Percentiles rank a stretch among this genome's conserved stretches.
phyloP scores from a whole-genome alignment of 2,329 filamentous ascomycete genomes.

The Penicillium freii region DNA sequence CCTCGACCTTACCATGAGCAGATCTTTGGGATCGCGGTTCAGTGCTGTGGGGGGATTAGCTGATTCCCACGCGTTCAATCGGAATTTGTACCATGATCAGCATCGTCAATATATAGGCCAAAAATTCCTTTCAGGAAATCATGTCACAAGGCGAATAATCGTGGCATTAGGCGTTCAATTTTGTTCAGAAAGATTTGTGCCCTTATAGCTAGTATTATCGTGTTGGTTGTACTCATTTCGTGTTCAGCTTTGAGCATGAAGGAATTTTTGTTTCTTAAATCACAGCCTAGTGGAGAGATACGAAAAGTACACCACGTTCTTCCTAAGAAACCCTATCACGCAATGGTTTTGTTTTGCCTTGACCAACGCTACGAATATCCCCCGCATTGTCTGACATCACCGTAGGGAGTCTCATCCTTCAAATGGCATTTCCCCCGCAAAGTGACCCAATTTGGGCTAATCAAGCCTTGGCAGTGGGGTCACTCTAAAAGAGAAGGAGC shows the following conservation, averaged over 20 bases:
- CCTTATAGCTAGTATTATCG: not conserved
- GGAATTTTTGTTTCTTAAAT: not conserved
- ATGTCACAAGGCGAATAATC: not conserved
- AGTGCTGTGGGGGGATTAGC: not conserved
- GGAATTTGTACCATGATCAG: not conserved
- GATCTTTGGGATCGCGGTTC: not conserved
- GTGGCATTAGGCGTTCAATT: not conserved
- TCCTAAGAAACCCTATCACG: not conserved
- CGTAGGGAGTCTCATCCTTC: not conserved
- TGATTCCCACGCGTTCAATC: not conserved
- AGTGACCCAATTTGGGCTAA: not conserved
- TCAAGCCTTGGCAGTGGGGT: not conserved
- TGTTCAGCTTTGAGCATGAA: not conserved
- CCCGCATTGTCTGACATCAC: not conserved
- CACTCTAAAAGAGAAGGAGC: not conserved
- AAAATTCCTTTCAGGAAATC: not conserved
- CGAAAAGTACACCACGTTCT: not conserved
- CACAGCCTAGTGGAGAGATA: not conserved
- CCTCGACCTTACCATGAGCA: not conserved
- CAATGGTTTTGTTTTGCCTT: not conserved
- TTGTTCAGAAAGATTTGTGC: not conserved
- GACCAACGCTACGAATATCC: no score
- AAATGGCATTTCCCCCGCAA: not conserved
- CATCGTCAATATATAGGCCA: not conserved
- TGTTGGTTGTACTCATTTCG: not conserved